Evolutionary conservation across 2,329 filamentous ascomycete genomes (phyloP), one percentile per base, ranked within the genome.

Genomic region (Aspergillus pseudoterreus): DNA sequence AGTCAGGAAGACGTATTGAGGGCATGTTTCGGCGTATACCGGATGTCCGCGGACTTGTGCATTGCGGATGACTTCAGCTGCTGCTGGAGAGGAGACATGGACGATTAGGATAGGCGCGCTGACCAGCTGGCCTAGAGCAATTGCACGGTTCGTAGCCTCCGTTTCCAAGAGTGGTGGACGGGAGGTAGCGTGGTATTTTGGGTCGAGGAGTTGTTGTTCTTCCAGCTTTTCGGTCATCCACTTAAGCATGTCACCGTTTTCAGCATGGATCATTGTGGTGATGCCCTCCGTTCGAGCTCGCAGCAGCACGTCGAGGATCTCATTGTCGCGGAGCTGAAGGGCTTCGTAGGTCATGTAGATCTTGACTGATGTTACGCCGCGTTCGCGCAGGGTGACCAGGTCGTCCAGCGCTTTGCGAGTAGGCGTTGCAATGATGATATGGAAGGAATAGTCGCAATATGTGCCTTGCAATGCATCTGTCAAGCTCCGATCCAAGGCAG

Each of bases 1-100:
- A 1, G 78, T 77, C n/a, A 83, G 68, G 56, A 80, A 79, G 14
- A 83, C 71, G 55, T 83, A 83, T 50, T 83, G 80, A 3, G 80
- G 81, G 59, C 80, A 83, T 1, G 80, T 83, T 62, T 82, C 80
- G 1, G 77, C 80, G 55, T 80, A 78, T 19, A 82, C 71, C 0
- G 81, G 79, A 9, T 81, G 68, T 0, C 76, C 73, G 3, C 71
- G 62, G 8, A 74, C 75, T 58, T 83, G 79, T 0, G 80, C 80
- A 21, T 42, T 42, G 21, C 77, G 73, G 48, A 82, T 77, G 50
- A 77, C 73, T 4, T 67, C 62, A 9, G 78, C 74, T 1, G 79
- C 79, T 5, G 3, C 75, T 67, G 6, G 75, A 1, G 39, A 77
- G 5, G 72, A 76, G 61, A 82, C 75, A 60, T 82, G 79, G 30